phyloP scores from a whole-genome alignment of 2,329 filamentous ascomycete genomes.

The Talaromyces sp. region DNA sequence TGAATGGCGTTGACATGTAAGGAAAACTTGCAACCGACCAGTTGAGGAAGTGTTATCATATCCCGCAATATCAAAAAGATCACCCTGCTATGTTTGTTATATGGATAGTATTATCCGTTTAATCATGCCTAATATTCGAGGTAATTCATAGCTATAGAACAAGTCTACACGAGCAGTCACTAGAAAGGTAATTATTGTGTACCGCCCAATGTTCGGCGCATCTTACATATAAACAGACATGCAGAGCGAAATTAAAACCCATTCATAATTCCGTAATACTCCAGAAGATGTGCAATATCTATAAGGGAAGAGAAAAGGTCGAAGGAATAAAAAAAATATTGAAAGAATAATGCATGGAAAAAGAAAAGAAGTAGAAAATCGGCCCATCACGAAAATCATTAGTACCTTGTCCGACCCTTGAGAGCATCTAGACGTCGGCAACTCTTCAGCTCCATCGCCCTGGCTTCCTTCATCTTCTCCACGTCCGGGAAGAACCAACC shows the following conservation, averaged over 20 bases:
- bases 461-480: slow-evolving; percentile 70
- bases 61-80: too few relatives aligned
- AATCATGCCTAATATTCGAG: too few relatives aligned
- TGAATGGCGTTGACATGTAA: too few relatives aligned
- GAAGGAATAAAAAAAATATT: neutral
- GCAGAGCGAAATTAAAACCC: slow-evolving; percentile 2
- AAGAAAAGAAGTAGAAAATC: neutral
- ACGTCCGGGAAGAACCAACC: slow-evolving; percentile 84
- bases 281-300: slow-evolving; percentile 6
- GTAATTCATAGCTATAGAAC: neutral
- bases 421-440: slow-evolving; percentile 55
- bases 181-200: neutral
- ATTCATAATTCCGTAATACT: slow-evolving; percentile 4
- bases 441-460: slow-evolving; percentile 55
- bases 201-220: neutral
- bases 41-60: too few relatives aligned
- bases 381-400: neutral
- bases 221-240: neutral
- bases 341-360: slow-evolving; percentile 2
- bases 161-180: neutral
- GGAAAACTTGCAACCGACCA: too few relatives aligned
- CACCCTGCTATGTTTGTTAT: too few relatives aligned
- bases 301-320: slow-evolving; percentile 11
- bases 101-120: too few relatives aligned
- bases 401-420: slow-evolving; percentile 28